Percentiles rank a stretch among this genome's conserved stretches.
These are phyloP conservation scores for Gnetum montanum DNA, from an alignment of 75 land plant species.

Conservation along the genomic window DNA sequence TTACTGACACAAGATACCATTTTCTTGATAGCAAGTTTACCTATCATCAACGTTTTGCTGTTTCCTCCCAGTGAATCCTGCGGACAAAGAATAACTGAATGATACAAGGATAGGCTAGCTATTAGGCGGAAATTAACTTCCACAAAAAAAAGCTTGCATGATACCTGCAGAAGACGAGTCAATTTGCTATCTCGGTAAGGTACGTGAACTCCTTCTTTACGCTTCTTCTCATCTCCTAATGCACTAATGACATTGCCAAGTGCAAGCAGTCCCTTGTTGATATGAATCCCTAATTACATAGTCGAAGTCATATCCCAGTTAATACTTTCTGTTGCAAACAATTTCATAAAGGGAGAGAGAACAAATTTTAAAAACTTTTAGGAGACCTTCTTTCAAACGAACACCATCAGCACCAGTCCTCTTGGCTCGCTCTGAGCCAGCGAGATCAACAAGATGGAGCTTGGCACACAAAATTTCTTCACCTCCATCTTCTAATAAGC, in stretches of 20 bases:
- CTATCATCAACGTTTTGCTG: conserved; percentile 98
- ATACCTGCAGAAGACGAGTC: conserved; percentile 90
- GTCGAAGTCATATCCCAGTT: too few relatives aligned
- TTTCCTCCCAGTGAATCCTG: conserved; percentile 99
- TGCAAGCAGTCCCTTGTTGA: conserved; percentile 92
- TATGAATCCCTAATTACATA: conserved; percentile 88
- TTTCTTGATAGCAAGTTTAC: too few relatives aligned
- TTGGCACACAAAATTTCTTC: conserved; percentile 98
- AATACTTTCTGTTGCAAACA: too few relatives aligned
- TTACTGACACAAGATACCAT: too few relatives aligned
- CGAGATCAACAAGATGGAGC: conserved; percentile 96
- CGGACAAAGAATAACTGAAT: too few relatives aligned
- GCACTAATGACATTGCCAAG: conserved; percentile 99
- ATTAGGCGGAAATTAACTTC: too few relatives aligned
- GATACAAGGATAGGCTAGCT: too few relatives aligned
- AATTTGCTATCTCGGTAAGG: conserved; percentile 99
- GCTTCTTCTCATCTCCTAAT: conserved; percentile 93
- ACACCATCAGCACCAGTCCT: conserved; percentile 95
- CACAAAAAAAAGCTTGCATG: too few relatives aligned
- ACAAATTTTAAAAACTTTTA: background rate
- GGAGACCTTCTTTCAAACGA: conserved; percentile 93
- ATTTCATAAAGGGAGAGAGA: too few relatives aligned
- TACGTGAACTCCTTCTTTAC: conserved; percentile 97
- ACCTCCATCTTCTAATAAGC: conserved; percentile 31
- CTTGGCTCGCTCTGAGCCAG: conserved; percentile 97